Evolutionary conservation across 495 filamentous ascomycete species (phyloP).

Genomic region (Lasiosphaeriaceae sp.): DNA sequence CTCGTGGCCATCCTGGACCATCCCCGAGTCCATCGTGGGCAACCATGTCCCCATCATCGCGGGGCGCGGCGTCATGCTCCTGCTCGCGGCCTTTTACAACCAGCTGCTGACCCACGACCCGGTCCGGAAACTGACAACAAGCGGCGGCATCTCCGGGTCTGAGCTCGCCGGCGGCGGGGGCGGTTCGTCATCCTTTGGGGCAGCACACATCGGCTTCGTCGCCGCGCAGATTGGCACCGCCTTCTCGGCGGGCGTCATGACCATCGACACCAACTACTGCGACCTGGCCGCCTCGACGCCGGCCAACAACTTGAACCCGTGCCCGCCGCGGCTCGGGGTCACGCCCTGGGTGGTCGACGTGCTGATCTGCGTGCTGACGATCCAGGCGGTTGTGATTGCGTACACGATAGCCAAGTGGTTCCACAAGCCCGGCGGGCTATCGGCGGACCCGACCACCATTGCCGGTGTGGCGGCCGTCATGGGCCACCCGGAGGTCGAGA

Average conservation of each 20-base stretch:
- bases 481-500: conserved; percentile 28
- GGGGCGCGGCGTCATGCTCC: conserved; percentile 6
- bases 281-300: neutral
- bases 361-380: conserved; percentile 11
- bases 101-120: conserved; percentile 17
- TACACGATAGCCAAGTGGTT: conserved; percentile 18
- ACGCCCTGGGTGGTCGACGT: conserved; percentile 24
- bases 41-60: conserved; percentile 15
- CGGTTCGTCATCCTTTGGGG: conserved; percentile 7
- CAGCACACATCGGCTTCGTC: conserved; percentile 9
- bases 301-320: conserved; percentile 8
- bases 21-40: conserved; percentile 2
- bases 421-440: conserved; percentile 13
- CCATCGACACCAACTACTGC: conserved; percentile 26
- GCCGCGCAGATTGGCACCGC: conserved; percentile 18
- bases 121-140: conserved; percentile 15
- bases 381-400: conserved; percentile 9
- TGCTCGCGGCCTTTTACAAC: conserved; percentile 19
- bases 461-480: conserved; percentile 26
- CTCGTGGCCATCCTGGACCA: conserved; percentile 9
- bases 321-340: conserved; percentile 17
- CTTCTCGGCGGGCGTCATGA: conserved; percentile 19
- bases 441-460: conserved; percentile 25
- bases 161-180: conserved; percentile 13
- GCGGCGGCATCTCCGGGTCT: conserved; percentile 10